These are phyloP conservation scores for Basidiobolus heterosporus DNA, from an alignment of 371 early-diverging fungal species.

Conservation along the genomic window DNA sequence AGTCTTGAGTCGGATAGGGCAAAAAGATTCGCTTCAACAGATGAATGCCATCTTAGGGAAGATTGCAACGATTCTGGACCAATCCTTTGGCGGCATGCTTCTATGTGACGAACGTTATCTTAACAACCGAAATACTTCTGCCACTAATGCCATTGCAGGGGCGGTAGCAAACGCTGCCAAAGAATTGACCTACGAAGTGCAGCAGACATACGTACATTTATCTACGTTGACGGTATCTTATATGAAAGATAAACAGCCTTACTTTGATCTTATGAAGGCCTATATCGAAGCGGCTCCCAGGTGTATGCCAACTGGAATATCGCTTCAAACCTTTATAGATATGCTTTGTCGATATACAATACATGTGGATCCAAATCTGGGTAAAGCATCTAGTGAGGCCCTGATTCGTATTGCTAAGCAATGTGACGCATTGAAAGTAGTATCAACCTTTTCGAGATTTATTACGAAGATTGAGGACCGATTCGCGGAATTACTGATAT, in stretches of 20 bases:
- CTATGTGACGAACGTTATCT: conserved; percentile 27
- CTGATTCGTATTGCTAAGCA: conserved; percentile 47
- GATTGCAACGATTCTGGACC: conserved; percentile 32
- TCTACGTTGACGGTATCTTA: conserved; percentile 35
- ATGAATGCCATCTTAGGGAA: conserved; percentile 34
- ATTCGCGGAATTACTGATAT: conserved; percentile 23
- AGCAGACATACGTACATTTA: conserved; percentile 14
- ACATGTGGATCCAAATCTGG: conserved; percentile 69
- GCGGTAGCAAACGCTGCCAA: neutral
- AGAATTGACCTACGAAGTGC: conserved; percentile 3
- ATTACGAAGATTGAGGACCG: conserved; percentile 42
- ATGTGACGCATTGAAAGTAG: conserved; percentile 37
- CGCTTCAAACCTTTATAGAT: conserved; percentile 46
- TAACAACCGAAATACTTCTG: neutral
- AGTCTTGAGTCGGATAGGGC: conserved; percentile 23
- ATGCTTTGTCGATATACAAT: conserved; percentile 58
- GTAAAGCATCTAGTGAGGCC: conserved; percentile 42
- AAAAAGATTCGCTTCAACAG: conserved; percentile 27
- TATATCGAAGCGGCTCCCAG: conserved; percentile 59
- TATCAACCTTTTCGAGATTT: conserved; percentile 32
- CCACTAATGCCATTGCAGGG: neutral
- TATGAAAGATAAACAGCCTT: conserved; percentile 43
- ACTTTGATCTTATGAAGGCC: conserved; percentile 42
- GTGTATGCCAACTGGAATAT: conserved; percentile 45
- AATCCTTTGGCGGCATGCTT: conserved; percentile 25